These are phyloP conservation scores for Sutorius australiensis DNA, from an alignment of 768 basidiomycete species.

Conservation along the genomic window DNA sequence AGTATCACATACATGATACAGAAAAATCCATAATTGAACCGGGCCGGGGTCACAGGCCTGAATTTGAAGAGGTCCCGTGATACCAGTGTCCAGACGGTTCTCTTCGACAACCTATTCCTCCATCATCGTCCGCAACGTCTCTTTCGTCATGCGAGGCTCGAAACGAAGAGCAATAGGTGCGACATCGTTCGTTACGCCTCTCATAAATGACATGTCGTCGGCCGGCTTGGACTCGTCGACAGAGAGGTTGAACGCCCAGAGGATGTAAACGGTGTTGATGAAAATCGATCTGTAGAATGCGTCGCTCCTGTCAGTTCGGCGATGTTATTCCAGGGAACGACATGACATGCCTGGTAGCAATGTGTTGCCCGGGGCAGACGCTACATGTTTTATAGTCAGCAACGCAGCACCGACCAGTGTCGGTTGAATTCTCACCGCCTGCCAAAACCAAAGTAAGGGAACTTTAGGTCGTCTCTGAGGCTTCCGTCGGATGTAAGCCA, in stretches of 20 bases:
- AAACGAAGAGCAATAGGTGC: constrained; percentile 55
- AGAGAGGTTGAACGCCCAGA: constrained; percentile 56
- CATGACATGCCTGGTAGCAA: constrained; percentile 37
- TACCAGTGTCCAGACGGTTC: not conserved
- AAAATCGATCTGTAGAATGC: constrained; percentile 48
- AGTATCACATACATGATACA: not conserved
- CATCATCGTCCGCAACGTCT: constrained; percentile 8
- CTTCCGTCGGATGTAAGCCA: constrained; percentile 20
- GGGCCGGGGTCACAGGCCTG: not conserved
- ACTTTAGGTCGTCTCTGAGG: constrained; percentile 44
- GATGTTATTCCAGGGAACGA: not conserved
- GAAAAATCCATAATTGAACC: no score
- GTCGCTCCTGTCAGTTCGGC: not conserved
- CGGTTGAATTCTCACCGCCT: constrained; percentile 22
- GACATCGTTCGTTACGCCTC: not conserved
- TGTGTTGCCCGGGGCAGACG: constrained; percentile 58
- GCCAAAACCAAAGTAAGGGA: constrained; percentile 53
- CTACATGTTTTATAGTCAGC: constrained; percentile 24
- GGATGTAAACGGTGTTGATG: constrained; percentile 53
- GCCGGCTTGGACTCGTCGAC: constrained; percentile 47
- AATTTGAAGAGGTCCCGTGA: not conserved
- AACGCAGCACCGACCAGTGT: not conserved
- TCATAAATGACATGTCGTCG: constrained; percentile 54
- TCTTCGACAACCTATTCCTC: not conserved
- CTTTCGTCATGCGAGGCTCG: constrained; percentile 36